Percentiles rank a stretch among this genome's conserved stretches.
Evolutionary conservation across 805 yeast species (phyloP).

Genomic region (Kregervanrija delftensis): DNA sequence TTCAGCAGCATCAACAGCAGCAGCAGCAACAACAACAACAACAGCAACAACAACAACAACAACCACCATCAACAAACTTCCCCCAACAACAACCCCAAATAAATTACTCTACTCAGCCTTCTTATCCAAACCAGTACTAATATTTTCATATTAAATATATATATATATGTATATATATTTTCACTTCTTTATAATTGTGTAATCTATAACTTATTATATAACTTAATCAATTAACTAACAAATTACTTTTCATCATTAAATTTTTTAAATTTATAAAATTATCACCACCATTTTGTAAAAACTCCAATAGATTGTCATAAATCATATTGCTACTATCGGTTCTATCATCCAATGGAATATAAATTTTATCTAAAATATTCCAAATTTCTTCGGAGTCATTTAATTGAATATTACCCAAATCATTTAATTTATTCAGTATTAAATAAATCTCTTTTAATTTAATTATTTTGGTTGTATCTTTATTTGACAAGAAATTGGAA

Average conservation of each 20-base stretch:
- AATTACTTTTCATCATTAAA: no score
- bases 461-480: background rate
- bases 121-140: no score
- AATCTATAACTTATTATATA: no score
- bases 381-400: slow-evolving; percentile 18
- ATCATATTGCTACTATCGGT: background rate
- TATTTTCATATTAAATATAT: no score
- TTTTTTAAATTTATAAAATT: background rate
- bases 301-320: slow-evolving; percentile 1
- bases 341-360: slow-evolving; percentile 3
- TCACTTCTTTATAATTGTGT: background rate
- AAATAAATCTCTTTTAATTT: slow-evolving; percentile 11
- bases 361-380: slow-evolving; percentile 3
- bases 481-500: slow-evolving; percentile 12
- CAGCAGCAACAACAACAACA: background rate
- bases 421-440: slow-evolving; percentile 11
- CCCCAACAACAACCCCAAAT: background rate
- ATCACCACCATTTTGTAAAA: background rate
- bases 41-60: slow-evolving; percentile 1
- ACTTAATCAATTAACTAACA: no score
- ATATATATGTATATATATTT: no score
- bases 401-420: slow-evolving; percentile 11
- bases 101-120: no score
- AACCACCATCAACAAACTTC: slow-evolving; percentile 1
- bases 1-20: background rate